Percentiles rank a stretch among this genome's conserved stretches.
Evolutionary conservation across 345 rosid species (phyloP).

Genomic region (Aethionema arabicum): DNA sequence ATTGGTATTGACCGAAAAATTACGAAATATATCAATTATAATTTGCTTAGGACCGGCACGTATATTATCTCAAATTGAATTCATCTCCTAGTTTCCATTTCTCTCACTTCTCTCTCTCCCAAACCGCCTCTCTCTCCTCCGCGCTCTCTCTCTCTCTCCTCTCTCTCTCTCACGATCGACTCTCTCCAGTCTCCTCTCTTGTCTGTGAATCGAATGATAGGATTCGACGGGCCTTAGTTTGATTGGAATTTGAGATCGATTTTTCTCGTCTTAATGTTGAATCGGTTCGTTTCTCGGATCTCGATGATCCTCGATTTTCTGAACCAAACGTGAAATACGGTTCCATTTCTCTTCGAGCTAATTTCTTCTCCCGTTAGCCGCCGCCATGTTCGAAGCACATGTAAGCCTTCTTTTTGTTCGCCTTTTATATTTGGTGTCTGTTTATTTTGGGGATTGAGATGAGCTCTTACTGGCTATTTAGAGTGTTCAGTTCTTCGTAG

Average conservation of each 20-base stretch:
- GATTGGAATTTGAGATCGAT: conserved; percentile 30
- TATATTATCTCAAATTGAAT: conserved; percentile 30
- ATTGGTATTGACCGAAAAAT: conserved; percentile 18
- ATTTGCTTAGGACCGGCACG: conserved; percentile 36
- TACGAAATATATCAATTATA: conserved; percentile 25
- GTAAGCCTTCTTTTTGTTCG: conserved; percentile 40
- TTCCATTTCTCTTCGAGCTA: conserved; percentile 19
- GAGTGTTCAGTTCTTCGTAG: background rate
- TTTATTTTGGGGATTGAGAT: conserved; percentile 20
- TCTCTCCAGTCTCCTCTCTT: background rate
- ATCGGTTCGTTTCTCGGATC: conserved; percentile 37
- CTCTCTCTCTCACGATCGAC: conserved; percentile 8
- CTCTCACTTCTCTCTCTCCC: conserved; percentile 13
- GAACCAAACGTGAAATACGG: conserved; percentile 30
- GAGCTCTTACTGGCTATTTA: background rate
- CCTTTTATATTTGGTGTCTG: background rate
- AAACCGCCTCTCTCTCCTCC: conserved; percentile 47
- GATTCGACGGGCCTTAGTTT: conserved; percentile 21
- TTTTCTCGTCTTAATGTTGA: conserved; percentile 17
- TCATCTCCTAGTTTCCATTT: conserved; percentile 16
- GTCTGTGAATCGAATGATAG: conserved; percentile 23
- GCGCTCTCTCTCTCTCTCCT: conserved; percentile 11
- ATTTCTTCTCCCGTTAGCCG: conserved; percentile 31
- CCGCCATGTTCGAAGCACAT: conserved; percentile 90
- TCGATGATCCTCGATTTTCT: conserved; percentile 41